These are phyloP conservation scores for Skeletonema menzelii DNA, from an alignment of 108 stramenopile genomes.

Conservation along the genomic window DNA sequence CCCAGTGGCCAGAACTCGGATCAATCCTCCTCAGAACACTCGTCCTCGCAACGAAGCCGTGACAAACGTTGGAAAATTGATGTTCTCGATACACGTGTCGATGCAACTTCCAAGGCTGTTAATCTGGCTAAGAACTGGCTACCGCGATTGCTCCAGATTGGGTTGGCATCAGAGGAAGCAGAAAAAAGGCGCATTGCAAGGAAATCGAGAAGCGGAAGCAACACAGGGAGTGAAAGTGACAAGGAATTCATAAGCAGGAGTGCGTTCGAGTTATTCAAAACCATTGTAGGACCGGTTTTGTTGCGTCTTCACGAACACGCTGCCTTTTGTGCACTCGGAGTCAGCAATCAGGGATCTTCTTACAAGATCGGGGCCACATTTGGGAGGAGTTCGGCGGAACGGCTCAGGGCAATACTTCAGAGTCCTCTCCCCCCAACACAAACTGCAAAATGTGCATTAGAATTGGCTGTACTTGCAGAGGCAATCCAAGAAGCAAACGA, in stretches of 20 bases:
- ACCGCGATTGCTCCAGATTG: slow-evolving; percentile 75
- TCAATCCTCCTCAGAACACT: slow-evolving; percentile 5
- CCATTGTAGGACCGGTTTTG: slow-evolving; percentile 67
- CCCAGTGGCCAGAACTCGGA: background rate
- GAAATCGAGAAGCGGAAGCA: slow-evolving; percentile 5
- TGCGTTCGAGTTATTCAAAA: slow-evolving; percentile 71
- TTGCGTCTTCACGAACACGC: slow-evolving; percentile 73
- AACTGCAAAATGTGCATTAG: slow-evolving; percentile 77
- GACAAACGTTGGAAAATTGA: slow-evolving; percentile 89
- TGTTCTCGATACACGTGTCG: slow-evolving; percentile 75
- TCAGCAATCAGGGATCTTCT: slow-evolving; percentile 67
- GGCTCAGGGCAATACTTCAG: slow-evolving; percentile 63
- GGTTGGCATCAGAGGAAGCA: slow-evolving; percentile 77
- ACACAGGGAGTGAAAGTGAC: slow-evolving; percentile 1
- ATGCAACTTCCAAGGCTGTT: slow-evolving; percentile 73
- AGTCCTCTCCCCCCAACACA: slow-evolving; percentile 83
- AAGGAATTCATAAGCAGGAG: slow-evolving; percentile 36
- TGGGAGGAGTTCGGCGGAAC: slow-evolving; percentile 68
- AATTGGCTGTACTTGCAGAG: slow-evolving; percentile 77
- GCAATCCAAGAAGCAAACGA: slow-evolving; percentile 59
- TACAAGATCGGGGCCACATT: slow-evolving; percentile 66
- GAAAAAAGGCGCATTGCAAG: slow-evolving; percentile 81
- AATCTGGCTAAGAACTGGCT: slow-evolving; percentile 72
- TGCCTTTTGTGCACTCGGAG: slow-evolving; percentile 81
- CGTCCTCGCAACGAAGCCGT: slow-evolving; percentile 39